phyloP scores from a whole-genome alignment of 192 early-diverging fungal species.

The Backusella australiensis region DNA sequence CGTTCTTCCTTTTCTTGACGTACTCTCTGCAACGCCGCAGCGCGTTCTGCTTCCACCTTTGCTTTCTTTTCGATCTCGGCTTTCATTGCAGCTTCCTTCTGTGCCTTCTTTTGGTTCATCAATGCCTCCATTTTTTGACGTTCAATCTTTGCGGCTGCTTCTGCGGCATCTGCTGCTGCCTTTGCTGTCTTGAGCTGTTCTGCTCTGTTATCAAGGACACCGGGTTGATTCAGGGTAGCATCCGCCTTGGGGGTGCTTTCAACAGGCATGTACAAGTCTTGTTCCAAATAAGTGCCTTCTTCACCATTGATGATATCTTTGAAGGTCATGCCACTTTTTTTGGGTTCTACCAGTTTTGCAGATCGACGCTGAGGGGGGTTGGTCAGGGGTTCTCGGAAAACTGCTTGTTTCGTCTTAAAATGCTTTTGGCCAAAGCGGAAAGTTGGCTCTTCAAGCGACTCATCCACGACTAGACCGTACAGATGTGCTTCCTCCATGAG shows the following conservation, averaged over 20 bases:
- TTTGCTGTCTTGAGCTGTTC: not conserved
- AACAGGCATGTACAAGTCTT: too few relatives aligned
- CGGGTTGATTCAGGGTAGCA: not conserved
- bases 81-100: too few relatives aligned
- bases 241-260: too few relatives aligned
- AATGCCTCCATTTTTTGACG: not conserved
- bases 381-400: slow-evolving; percentile 23
- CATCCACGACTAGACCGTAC: slow-evolving; percentile 32
- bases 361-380: slow-evolving; percentile 20
- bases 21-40: not conserved
- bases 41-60: not conserved
- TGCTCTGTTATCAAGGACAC: not conserved
- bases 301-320: slow-evolving; percentile 17
- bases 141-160: not conserved
- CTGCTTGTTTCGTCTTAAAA: not conserved
- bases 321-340: slow-evolving; percentile 8
- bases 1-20: not conserved
- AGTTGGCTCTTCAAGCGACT: slow-evolving; percentile 6
- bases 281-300: too few relatives aligned
- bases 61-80: not conserved
- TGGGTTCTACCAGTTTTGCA: slow-evolving; percentile 20
- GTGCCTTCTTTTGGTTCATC: not conserved
- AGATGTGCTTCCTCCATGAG: slow-evolving; percentile 34
- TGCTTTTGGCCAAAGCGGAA: slow-evolving; percentile 34
- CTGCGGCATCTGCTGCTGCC: not conserved